phyloP scores from a whole-genome alignment of 1,284 basidiomycete genomes.

The Trichosporon inkin region DNA sequence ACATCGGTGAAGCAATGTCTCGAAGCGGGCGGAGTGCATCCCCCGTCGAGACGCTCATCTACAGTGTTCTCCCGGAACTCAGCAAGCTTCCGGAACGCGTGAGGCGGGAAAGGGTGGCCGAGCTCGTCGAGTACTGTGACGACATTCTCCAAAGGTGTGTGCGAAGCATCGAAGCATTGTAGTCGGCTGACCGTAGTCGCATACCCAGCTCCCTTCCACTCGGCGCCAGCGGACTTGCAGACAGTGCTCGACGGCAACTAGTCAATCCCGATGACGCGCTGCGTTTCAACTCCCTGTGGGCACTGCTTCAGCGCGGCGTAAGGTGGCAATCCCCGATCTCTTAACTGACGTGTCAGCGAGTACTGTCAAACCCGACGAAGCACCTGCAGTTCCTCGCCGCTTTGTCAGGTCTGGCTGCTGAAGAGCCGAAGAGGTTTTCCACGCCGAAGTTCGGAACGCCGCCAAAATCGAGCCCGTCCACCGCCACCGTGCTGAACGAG shows the following conservation, averaged over 20 bases:
- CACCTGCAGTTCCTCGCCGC: slow-evolving; percentile 46
- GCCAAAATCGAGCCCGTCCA: not conserved
- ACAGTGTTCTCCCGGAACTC: slow-evolving; percentile 35
- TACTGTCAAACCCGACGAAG: slow-evolving; percentile 35
- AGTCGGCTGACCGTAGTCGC: slow-evolving; percentile 12
- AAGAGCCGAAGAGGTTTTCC: not conserved
- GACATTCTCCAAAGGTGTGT: slow-evolving; percentile 40
- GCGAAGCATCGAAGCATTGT: not conserved
- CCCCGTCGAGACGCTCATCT: slow-evolving; percentile 39
- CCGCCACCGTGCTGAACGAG: not conserved
- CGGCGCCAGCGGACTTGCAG: slow-evolving; percentile 6
- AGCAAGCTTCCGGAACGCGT: slow-evolving; percentile 21
- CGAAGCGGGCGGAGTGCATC: slow-evolving; percentile 8
- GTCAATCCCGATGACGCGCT: slow-evolving; percentile 7
- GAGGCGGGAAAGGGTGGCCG: slow-evolving; percentile 36
- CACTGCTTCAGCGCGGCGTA: slow-evolving; percentile 14
- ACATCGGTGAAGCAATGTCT: slow-evolving; percentile 13
- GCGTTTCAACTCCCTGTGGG: slow-evolving; percentile 14
- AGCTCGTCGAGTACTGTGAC: slow-evolving; percentile 40
- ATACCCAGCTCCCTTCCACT: slow-evolving; percentile 20
- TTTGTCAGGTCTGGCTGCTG: slow-evolving; percentile 23
- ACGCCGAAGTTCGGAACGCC: not conserved
- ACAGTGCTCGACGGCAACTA: slow-evolving; percentile 15
- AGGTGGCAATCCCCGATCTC: slow-evolving; percentile 3
- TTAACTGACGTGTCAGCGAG: slow-evolving; percentile 27